These are phyloP conservation scores for Cladophialophora immunda DNA, from an alignment of 2,329 filamentous ascomycete species.

Conservation along the genomic window DNA sequence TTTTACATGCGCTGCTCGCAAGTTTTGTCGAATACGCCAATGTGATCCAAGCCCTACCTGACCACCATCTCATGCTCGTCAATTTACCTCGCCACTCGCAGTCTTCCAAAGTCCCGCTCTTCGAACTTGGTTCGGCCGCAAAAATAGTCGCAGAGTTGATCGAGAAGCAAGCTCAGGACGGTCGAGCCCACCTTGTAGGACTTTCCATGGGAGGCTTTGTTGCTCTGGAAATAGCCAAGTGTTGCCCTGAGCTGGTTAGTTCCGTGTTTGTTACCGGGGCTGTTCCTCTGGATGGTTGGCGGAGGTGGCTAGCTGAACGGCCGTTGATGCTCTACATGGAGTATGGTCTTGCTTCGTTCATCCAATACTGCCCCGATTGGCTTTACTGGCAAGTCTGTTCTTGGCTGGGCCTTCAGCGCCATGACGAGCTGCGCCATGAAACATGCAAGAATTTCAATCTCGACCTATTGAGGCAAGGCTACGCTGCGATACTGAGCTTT, in stretches of 20 bases:
- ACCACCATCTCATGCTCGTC: constrained; percentile 20
- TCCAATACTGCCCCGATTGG: constrained; percentile 10
- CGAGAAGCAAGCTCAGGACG: background rate
- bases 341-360: constrained; percentile 1
- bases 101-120: background rate
- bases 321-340: constrained; percentile 6
- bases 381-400: background rate
- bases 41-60: constrained; percentile 5
- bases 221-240: constrained; percentile 10
- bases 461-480: constrained; percentile 9
- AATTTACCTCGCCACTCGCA: constrained; percentile 17
- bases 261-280: constrained; percentile 16
- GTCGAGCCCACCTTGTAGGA: constrained; percentile 17
- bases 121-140: constrained; percentile 7
- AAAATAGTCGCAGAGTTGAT: constrained; percentile 10
- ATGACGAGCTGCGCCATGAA: background rate
- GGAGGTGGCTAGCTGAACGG: constrained; percentile 15
- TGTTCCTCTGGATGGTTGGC: constrained; percentile 8
- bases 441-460: constrained; percentile 14
- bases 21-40: constrained; percentile 16
- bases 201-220: constrained; percentile 16
- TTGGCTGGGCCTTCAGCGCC: constrained; percentile 4
- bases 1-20: constrained; percentile 15
- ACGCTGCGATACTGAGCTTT: constrained; percentile 13
- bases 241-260: constrained; percentile 5